Evolutionary conservation across 768 basidiomycete species (phyloP), one percentile per base, ranked within the genome.

Genomic region (Crucibulum laeve): DNA sequence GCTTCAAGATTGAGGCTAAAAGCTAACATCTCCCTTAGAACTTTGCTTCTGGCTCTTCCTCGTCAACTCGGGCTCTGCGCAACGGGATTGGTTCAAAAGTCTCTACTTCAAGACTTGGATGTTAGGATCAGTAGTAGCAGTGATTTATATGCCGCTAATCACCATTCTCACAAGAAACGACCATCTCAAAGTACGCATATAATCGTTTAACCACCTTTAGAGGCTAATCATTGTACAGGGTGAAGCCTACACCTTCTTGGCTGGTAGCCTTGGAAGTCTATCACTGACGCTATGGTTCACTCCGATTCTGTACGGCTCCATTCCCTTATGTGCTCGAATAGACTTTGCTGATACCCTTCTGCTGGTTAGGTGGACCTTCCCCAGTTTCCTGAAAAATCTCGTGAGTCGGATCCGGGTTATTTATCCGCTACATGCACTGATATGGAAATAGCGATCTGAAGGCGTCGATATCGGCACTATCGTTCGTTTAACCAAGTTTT

Each of bases 21-120:
- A 7, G 18, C 46, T 48, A 24, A 48, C 35, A 15, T 38, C 23
- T 38, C 39, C 43, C 40, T 5, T 45, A 89, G 89, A 92, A 53
- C 70, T 91, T 0, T 91, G 87, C 53, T 92, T 92, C 59, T 91
- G 90, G 89, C 64, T 91, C 10, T 92, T 88, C 66, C 76, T 92
- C 26, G 68, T 91, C 38, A 85, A 85, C 44, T 68, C 84, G 2
- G 69, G 75, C 15, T 70, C 80, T 1, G 60, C 62, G 1, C 77
- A 84, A 48, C 81, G 77, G 53, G 75, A 87, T 53, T 92, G 89
- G 89, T 91, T 91, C 66, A 64, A 68, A 14, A 87, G 79, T 53
- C 48, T 67, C 15, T 88, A 89, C 53, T 91, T 89, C 71, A 86
- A 76, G 59, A 67, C 67, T 2, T 91, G 89, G 90, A 62, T 74